Base-by-base conservation (phyloP, 176 grass and related monocot genomes). In the Canna indica region DNA sequence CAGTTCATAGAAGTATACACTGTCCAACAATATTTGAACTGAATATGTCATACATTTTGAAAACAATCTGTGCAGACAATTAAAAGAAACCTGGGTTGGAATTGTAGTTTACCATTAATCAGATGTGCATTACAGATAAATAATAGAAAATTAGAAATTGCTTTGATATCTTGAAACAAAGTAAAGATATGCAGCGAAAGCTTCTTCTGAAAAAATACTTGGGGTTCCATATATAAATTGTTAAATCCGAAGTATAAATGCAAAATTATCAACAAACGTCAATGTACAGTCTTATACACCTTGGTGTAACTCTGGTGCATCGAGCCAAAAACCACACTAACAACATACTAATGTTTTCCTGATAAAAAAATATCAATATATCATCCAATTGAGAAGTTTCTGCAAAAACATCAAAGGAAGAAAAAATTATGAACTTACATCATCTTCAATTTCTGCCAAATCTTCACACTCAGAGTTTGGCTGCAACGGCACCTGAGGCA, bases 371-470 rank as follows among this genome's bases (percentile, higher is more conserved):
- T n/a, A n/a, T n/a, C n/a, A n/a, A n/a, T n/a, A 44, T 44, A 44
- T 44, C 41, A 44, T 44, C 7, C 41, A 44, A 44, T 10, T 44
- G n/a, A n/a, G 25, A 57, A 60, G 9, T 14, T 38, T 29, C n/a
- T n/a, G n/a, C n/a, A n/a, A n/a, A n/a, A n/a, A n/a, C n/a, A n/a
- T 25, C 57, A 72, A 76, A 22, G 69, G 36, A 78, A 27, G 61
- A 33, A 22, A 75, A 28, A 68, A 73, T 17, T 36, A 77, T 15
- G 54, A 84, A 88, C 88, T 91, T 73, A 91, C 89, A 80, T 83
- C 74, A 80, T 82, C 73, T 29, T 69, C 76, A 15, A 75, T 80
- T 64, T 82, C 59, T 72, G 11, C 31, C 69, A 74, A 85, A 44
- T 16, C 75, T 76, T 65, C 85, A 72, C 68, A 47, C 25, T 66